These are phyloP conservation scores for Neobulgaria alba DNA, from an alignment of 2,329 filamentous ascomycete genomes.

Conservation along the genomic window DNA sequence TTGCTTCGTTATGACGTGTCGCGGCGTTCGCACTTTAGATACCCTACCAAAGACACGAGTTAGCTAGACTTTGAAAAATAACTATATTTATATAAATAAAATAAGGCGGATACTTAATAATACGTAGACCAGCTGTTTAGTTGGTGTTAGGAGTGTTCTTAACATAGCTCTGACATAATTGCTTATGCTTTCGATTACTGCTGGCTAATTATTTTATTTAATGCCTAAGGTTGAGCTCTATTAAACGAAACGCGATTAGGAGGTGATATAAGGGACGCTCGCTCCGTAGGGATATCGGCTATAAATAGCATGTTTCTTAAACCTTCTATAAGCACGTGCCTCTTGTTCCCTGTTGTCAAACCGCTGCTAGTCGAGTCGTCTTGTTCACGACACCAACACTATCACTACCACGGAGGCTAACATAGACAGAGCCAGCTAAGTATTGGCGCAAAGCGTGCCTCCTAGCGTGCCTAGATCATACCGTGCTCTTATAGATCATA, in stretches of 20 bases:
- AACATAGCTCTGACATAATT: constrained; percentile 4
- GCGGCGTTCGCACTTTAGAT: constrained; percentile 5
- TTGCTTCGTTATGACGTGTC: constrained; percentile 7
- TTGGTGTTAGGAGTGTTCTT: constrained; percentile 4
- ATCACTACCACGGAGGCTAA: too few relatives aligned
- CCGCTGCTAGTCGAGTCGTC: too few relatives aligned
- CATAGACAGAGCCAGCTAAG: constrained; percentile 13
- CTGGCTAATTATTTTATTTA: constrained; percentile 3
- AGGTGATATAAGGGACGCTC: too few relatives aligned
- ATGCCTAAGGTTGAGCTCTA: too few relatives aligned
- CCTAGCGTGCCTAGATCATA: constrained; percentile 17
- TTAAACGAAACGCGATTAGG: too few relatives aligned
- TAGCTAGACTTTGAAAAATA: constrained; percentile 7
- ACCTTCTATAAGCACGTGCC: too few relatives aligned
- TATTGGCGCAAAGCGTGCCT: constrained; percentile 10
- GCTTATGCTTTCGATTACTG: constrained; percentile 4
- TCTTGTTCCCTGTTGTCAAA: too few relatives aligned
- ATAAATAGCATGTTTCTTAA: too few relatives aligned
- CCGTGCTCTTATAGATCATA: constrained; percentile 21
- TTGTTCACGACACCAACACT: too few relatives aligned
- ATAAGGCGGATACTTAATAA: constrained; percentile 5
- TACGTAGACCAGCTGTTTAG: constrained; percentile 5
- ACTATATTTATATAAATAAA: constrained; percentile 4
- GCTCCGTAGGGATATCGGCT: too few relatives aligned
- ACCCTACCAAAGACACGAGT: constrained; percentile 7